Base-by-base conservation (phyloP, 257 asterid species). In the Salvia hispanica region DNA sequence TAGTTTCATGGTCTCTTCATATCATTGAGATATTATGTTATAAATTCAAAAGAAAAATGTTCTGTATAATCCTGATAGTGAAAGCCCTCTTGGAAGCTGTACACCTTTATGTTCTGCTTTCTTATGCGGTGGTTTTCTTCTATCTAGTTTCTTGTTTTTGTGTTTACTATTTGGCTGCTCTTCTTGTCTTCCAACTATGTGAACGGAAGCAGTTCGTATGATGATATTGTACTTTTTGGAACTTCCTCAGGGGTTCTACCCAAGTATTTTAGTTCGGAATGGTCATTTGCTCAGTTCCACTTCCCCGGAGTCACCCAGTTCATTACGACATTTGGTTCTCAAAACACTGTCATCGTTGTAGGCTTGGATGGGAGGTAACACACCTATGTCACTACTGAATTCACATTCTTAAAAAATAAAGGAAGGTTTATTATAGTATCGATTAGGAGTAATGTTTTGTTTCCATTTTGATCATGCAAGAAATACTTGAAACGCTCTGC, bases 241-340 rank as follows among this genome's bases (percentile, higher is more conserved):
- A 68, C 65, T 42, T 72, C 44, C 75, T 54, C 91, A 92, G 98
- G 98, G 74, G 82, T 87, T 62, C 71, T 92, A 75, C 98, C 96
- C 15, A 92, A 84, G 79, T 92, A 89, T 81, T 92, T 92, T 77
- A 89, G 98, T 84, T 92, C 98, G 33, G 98, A 89, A 73, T 89
- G 98, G 98, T 92, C 98, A 54, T 89, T 92, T 83, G 96, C 97
- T 67, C 98, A 85, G 85, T 84, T 88, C 48, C 98, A 80, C 81
- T 79, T 89, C 78, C 88, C 96, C 15, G 97, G 84, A 55, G 67
- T 70, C 71, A 82, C 93, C 69, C 89, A 74, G 53, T 87, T 84
- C 78, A 84, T 82, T 63, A 82, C 92, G 69, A 86, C 96, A 57
- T 89, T 92, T 78, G 88, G 87, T 74, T 73, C 96, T 80, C 96